Base-by-base conservation (phyloP, 768 basidiomycete genomes). In the Piloderma croceum region DNA sequence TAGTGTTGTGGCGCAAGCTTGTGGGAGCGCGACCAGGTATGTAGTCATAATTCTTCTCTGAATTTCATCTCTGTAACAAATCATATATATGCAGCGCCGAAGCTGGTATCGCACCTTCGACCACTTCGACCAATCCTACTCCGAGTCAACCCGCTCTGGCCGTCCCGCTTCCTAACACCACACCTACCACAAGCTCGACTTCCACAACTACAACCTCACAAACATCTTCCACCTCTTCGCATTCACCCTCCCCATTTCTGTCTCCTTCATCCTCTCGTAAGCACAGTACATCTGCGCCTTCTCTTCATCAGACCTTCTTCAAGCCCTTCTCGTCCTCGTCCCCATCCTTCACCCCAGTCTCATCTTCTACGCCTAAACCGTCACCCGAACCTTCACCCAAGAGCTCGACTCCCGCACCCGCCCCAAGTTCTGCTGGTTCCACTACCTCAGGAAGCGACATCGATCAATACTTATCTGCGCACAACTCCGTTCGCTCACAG, bases 401-500 rank as follows among this genome's bases (percentile, higher is more conserved):
- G 12, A 33, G 44, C 15, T 43, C 40, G 9, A 13, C 29, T n/a
- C 17, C 25, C 6, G 17, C 10, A 39, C 38, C 22, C 20, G 21
- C 32, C 7, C 32, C 52, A 34, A 29, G 24, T 27, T 41, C 49
- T 19, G 41, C 44, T 6, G 38, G 37, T 12, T 42, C 56, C 18
- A 13, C 33, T 7, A 33, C 57, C 6, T 66, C 71, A 22, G 58
- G 57, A 40, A 58, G 64, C 25, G 80, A 84, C 50, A 69, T 73
- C 18, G 50, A 70, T 25, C 57, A 65, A 4, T 83, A 79, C 50
- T 67, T 90, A 29, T 43, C 56, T 6, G 70, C 63, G 7, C 85
- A 88, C 64, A 90, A 89, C 64, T 53, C 61, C 1, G 53, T 79
- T 48, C 73, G 86, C 20, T 67, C 74, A 2, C 57, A 71, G 41